phyloP scores from a whole-genome alignment of 1,284 basidiomycete genomes.

The Irpex sp. region DNA sequence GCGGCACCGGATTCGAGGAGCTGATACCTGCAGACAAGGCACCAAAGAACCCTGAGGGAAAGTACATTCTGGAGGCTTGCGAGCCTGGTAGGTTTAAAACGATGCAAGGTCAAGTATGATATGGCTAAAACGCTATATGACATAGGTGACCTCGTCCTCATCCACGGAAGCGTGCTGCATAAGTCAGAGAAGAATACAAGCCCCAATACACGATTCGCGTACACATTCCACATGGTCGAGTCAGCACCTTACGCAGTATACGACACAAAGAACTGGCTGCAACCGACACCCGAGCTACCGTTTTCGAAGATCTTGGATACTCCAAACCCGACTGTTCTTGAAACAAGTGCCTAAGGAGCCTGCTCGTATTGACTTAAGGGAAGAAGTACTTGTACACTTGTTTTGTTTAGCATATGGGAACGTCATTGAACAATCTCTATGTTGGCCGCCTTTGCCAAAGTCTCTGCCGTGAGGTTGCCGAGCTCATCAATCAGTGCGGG shows the following conservation, averaged over 20 bases:
- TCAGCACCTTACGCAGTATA: conserved; percentile 60
- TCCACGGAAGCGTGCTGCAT: conserved; percentile 88
- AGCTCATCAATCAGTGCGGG: conserved; percentile 85
- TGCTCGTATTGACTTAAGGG: background rate
- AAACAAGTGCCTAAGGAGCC: background rate
- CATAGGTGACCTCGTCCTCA: conserved; percentile 80
- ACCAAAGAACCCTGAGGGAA: conserved; percentile 41
- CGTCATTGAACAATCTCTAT: conserved; percentile 34
- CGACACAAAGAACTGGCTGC: conserved; percentile 85
- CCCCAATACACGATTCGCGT: conserved; percentile 77
- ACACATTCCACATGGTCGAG: conserved; percentile 93
- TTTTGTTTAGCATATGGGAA: background rate
- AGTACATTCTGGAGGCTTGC: conserved; percentile 73
- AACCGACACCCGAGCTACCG: conserved; percentile 78
- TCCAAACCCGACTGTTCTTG: conserved; percentile 23
- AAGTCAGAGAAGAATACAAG: conserved; percentile 81
- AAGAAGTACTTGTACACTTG: conserved; percentile 5
- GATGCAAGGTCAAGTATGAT: background rate
- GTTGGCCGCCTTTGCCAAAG: conserved; percentile 45
- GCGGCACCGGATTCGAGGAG: conserved; percentile 79
- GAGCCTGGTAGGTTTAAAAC: conserved; percentile 56
- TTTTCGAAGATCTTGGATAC: conserved; percentile 68
- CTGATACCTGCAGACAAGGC: conserved; percentile 41
- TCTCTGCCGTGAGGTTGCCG: conserved; percentile 57
- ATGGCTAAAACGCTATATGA: background rate